Percentiles rank a stretch among this genome's conserved stretches.
phyloP scores from a whole-genome alignment of 2,329 filamentous ascomycete genomes.

The Xylariaceae sp. region DNA sequence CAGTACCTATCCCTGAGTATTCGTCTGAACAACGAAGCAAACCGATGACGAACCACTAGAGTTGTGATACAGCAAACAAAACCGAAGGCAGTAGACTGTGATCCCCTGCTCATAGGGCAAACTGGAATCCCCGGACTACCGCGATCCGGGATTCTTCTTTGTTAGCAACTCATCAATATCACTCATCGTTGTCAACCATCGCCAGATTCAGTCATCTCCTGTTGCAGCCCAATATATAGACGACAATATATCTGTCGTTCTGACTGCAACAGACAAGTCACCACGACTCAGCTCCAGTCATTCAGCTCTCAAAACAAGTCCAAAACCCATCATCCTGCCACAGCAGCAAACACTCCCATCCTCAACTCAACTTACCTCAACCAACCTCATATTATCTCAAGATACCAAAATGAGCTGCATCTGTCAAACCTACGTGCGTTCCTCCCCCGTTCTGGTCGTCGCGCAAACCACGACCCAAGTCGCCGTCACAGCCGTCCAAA shows the following conservation, averaged over 20 bases:
- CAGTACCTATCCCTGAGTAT: too few species aligned
- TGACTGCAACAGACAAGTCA: not conserved
- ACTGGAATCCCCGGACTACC: not conserved
- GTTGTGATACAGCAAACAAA: not conserved
- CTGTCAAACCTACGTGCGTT: not conserved
- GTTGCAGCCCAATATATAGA: too few species aligned
- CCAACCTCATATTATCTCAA: too few species aligned
- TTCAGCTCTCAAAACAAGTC: not conserved
- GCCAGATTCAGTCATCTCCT: too few species aligned
- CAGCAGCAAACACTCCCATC: too few species aligned
- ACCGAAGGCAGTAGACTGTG: not conserved
- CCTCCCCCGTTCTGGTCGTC: constrained; percentile 4
- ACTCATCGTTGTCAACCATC: not conserved
- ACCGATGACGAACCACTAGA: not conserved
- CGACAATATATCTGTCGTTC: too few species aligned
- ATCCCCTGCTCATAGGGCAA: not conserved
- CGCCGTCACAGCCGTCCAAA: not conserved
- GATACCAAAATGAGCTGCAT: constrained; percentile 6
- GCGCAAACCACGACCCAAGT: constrained; percentile 4
- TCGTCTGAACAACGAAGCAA: not conserved
- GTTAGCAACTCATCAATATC: not conserved
- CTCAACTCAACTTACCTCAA: too few species aligned
- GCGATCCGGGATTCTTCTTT: not conserved
- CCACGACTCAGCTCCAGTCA: not conserved
- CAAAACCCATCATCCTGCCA: not conserved